These are phyloP conservation scores for Sequoiadendron giganteum DNA, from an alignment of 75 land plant species.

Conservation along the genomic window DNA sequence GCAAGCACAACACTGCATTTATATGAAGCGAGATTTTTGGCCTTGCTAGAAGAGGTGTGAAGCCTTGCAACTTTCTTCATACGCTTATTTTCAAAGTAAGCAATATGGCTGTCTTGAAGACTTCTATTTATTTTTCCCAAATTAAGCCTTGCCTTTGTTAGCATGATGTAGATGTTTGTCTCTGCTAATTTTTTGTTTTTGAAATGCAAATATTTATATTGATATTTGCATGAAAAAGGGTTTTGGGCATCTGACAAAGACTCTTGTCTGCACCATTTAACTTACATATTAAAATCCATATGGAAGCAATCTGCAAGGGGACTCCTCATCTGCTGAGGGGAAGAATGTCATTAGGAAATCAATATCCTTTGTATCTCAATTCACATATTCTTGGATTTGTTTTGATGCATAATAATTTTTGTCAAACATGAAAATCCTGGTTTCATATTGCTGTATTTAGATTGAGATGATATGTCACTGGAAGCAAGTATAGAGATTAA, in stretches of 20 bases:
- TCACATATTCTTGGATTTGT: background rate
- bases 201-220: background rate
- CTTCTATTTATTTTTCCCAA: background rate
- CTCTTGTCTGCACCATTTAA: background rate
- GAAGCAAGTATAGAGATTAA: background rate
- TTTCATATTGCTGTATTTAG: background rate
- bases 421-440: background rate
- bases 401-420: background rate
- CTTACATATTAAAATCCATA: background rate
- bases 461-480: background rate
- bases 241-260: background rate
- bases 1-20: conserved; percentile 76
- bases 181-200: background rate
- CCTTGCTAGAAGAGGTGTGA: conserved; percentile 81
- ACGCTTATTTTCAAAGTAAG: background rate
- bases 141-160: background rate
- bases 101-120: background rate
- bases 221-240: conserved; percentile 4
- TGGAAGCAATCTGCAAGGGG: background rate
- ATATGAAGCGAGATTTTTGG: conserved; percentile 83
- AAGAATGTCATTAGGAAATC: background rate
- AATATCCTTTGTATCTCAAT: background rate
- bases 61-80: background rate
- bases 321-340: background rate
- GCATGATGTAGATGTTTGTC: background rate